These are phyloP conservation scores for Epichloe typhina DNA, from an alignment of 2,329 filamentous ascomycete genomes.

Conservation along the genomic window DNA sequence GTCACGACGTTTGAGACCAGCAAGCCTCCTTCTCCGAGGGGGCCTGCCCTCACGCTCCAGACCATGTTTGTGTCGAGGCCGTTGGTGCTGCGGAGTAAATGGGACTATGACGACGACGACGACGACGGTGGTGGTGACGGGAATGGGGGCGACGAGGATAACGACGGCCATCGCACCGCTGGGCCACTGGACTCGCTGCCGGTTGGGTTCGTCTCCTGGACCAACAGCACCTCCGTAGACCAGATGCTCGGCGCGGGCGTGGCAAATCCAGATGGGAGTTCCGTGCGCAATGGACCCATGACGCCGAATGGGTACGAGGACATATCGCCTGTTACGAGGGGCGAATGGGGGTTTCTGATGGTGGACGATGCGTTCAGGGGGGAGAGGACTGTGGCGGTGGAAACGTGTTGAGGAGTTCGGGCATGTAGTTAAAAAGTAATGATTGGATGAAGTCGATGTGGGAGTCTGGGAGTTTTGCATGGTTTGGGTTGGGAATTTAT, in stretches of 20 bases:
- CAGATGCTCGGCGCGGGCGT: slow-evolving; percentile 23
- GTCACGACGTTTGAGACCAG: slow-evolving; percentile 13
- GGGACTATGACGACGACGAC: background rate
- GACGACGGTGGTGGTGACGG: background rate
- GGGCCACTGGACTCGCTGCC: slow-evolving; percentile 19
- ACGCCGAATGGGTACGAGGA: slow-evolving; percentile 49
- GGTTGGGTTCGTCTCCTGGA: slow-evolving; percentile 17
- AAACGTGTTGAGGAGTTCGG: slow-evolving; percentile 29
- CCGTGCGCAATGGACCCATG: slow-evolving; percentile 28
- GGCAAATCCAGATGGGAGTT: slow-evolving; percentile 11
- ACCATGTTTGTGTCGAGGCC: slow-evolving; percentile 24
- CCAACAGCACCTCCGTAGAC: slow-evolving; percentile 26
- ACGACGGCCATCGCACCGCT: slow-evolving; percentile 25
- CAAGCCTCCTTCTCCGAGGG: slow-evolving; percentile 15
- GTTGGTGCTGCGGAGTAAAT: slow-evolving; percentile 1
- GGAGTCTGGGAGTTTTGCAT: background rate
- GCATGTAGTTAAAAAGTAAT: background rate
- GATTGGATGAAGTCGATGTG: too few species aligned
- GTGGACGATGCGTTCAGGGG: slow-evolving; percentile 30
- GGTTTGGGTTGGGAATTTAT: background rate
- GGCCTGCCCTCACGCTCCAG: slow-evolving; percentile 24
- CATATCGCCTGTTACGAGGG: slow-evolving; percentile 47
- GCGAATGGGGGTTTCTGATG: slow-evolving; percentile 51
- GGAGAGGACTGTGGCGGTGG: slow-evolving; percentile 35
- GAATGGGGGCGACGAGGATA: slow-evolving; percentile 15